Base-by-base conservation (phyloP, 208 protist genomes). In the Leishmania major region DNA sequence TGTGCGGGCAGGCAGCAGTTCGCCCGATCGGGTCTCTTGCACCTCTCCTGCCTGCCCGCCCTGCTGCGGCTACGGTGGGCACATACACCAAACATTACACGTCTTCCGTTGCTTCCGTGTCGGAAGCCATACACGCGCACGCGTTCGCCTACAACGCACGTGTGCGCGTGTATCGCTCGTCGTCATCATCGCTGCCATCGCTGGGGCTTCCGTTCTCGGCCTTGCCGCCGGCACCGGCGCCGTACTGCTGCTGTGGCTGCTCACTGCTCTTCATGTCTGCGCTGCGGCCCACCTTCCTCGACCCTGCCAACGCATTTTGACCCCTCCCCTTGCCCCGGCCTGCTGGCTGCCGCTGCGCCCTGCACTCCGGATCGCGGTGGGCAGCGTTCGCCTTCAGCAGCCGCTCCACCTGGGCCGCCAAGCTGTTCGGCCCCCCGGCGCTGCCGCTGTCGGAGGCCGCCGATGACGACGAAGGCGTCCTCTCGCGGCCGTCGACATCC, bases 391-490 rank as follows among this genome's bases (percentile, higher is more conserved):
- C 77, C 73, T 66, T 37, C 53, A 87, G 17, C 28, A 84, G 76
- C 49, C 5, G n/a, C 51, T 83, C 70, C 47, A 81, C 78, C 57
- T 80, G 75, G 6, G 78, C 78, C 28, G 74, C 79, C 13, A 82
- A 74, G 10, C 78, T 71, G 64, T 55, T 51, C 11, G 64, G 43
- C 28, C 2, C 53, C 53, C 22, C 47, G 5, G 22, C 69, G 51
- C 43, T 67, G 37, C 62, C 57, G 55, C 37, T 64, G n/a, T 77
- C 45, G 57, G 66, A 59, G n/a, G 62, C 25, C 22, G 40, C 49
- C 17, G 67, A 67, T 28, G 62, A 57, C 60, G 72, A 60, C 80
- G 31, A 45, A 37, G 57, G 62, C 6, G 40, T 4, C 45, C 45
- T 28, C 55, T 60, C 25, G 47, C 49, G 31, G 37, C 10, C 62